Base-by-base conservation (phyloP, 495 filamentous ascomycete species). In the Neurospora sp. region DNA sequence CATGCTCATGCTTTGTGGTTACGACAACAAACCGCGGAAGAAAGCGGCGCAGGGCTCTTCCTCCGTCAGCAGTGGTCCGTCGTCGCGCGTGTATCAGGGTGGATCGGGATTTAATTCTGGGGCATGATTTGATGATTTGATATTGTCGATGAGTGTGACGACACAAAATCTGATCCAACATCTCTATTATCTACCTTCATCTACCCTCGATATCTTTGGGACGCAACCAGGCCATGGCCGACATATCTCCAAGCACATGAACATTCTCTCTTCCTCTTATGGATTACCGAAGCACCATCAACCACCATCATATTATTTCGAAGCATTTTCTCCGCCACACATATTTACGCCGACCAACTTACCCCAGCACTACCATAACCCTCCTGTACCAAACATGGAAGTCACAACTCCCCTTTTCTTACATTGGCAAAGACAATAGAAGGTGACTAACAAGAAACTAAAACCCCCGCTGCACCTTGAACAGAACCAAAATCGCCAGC, bases 1-100 rank as follows among this genome's bases (percentile, higher is more conserved):
- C 77, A 86, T 79, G 59, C 80, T 81, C 71, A 81, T 87, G 71
- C 79, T 88, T 28, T 86, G 84, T 76, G 86, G 85, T 15, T 84
- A 81, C 76, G 76, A 83, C 39, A 80, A 85, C n/a, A 76, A 76
- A 28, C 39, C 43, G 73, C 71, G 71, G 71, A 75, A 59, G 34
- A 71, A n/a, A 19, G 15, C 70, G 69, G 13, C 15, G 9, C 54
- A 66, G 28, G 28, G 28, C 15, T 31, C 54, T 6, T 66, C 54
- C 3, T 66, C 54, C 9, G 28, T 19, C 13, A 66, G 54, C 54
- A 34, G 28, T 66, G 54, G 54, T 66, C 34, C 54, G 0, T 66
- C 54, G 15, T 66, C 54, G 24, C 54, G 24, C 48, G 10, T 59
- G 48, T 59, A 59, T 19, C 54, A 66, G 54, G 6, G 13, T 66